phyloP scores from a whole-genome alignment of 257 asterid species.

The Echites panduratus region DNA sequence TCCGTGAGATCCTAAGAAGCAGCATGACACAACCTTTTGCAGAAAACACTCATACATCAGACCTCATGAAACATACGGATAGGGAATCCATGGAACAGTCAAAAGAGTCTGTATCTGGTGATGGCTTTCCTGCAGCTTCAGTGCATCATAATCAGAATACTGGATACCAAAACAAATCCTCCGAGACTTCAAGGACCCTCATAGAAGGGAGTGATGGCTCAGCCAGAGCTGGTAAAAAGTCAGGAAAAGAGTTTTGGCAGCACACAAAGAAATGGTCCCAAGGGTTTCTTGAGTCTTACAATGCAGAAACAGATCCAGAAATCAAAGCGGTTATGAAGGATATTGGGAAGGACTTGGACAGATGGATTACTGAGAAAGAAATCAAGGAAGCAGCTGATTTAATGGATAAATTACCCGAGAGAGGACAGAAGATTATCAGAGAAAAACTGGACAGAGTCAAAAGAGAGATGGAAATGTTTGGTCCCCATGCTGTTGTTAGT shows the following conservation, averaged over 20 bases:
- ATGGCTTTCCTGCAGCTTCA: slow-evolving; percentile 24
- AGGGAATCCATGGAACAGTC: slow-evolving; percentile 26
- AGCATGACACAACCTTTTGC: slow-evolving; percentile 34
- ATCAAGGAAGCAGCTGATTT: slow-evolving; percentile 77
- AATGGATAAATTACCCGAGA: slow-evolving; percentile 68
- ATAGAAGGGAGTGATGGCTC: slow-evolving; percentile 94
- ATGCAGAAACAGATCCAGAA: slow-evolving; percentile 83
- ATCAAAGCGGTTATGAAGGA: slow-evolving; percentile 68
- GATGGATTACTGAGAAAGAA: slow-evolving; percentile 96
- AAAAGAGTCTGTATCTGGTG: slow-evolving; percentile 35
- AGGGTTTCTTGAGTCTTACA: slow-evolving; percentile 72
- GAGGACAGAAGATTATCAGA: slow-evolving; percentile 49
- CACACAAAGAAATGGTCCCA: slow-evolving; percentile 96
- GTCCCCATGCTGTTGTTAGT: slow-evolving; percentile 93
- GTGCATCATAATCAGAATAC: slow-evolving; percentile 18
- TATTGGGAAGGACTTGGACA: slow-evolving; percentile 85
- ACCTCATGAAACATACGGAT: slow-evolving; percentile 27
- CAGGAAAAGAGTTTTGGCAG: slow-evolving; percentile 88
- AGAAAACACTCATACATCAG: slow-evolving; percentile 35
- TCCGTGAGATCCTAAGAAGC: slow-evolving; percentile 55
- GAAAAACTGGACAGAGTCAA: slow-evolving; percentile 73
- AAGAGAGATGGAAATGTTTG: slow-evolving; percentile 89
- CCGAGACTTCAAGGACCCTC: slow-evolving; percentile 51
- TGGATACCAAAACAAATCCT: slow-evolving; percentile 22
- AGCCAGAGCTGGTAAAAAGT: slow-evolving; percentile 58